A percentile compares a stretch with the other conserved stretches of the same genome.
These are phyloP conservation scores for Trametes elegans DNA, from an alignment of 768 basidiomycete species.

Conservation along the genomic window DNA sequence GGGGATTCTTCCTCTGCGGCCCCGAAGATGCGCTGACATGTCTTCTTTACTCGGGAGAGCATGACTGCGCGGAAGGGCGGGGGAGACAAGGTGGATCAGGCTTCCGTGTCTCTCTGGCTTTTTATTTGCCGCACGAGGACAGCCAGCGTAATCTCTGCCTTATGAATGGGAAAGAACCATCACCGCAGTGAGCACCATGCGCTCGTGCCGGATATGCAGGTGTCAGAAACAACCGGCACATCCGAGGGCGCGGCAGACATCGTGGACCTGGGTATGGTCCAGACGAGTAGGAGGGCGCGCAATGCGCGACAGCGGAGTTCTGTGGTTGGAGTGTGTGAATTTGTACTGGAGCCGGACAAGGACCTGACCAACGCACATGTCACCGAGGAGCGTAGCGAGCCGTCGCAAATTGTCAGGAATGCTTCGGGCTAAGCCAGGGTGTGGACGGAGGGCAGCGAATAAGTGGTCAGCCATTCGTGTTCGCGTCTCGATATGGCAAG, in stretches of 20 bases:
- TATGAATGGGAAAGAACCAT: conserved; percentile 16
- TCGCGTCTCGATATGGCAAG: conserved; percentile 6
- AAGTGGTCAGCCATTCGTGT: conserved; percentile 12
- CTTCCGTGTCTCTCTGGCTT: background rate
- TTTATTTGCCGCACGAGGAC: conserved; percentile 2
- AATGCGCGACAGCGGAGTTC: conserved; percentile 10
- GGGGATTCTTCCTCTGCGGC: conserved; percentile 60
- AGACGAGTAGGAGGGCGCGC: conserved; percentile 15
- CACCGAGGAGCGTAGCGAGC: background rate
- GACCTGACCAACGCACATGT: conserved; percentile 8
- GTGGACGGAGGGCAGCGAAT: conserved; percentile 5
- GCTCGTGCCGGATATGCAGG: background rate
- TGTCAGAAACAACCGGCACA: background rate
- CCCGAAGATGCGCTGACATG: conserved; percentile 55
- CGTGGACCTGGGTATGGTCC: conserved; percentile 4
- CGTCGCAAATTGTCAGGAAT: conserved; percentile 7
- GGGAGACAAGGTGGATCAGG: conserved; percentile 5
- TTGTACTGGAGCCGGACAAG: background rate
- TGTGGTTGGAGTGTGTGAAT: conserved; percentile 10
- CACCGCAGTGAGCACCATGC: conserved; percentile 9
- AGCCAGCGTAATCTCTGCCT: conserved; percentile 4
- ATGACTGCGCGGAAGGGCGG: conserved; percentile 30
- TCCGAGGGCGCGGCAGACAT: background rate
- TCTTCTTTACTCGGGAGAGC: conserved; percentile 36
- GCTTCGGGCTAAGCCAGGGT: conserved; percentile 5